phyloP scores from a whole-genome alignment of 2,329 filamentous ascomycete species.

The Arthrobotrys iridis region DNA sequence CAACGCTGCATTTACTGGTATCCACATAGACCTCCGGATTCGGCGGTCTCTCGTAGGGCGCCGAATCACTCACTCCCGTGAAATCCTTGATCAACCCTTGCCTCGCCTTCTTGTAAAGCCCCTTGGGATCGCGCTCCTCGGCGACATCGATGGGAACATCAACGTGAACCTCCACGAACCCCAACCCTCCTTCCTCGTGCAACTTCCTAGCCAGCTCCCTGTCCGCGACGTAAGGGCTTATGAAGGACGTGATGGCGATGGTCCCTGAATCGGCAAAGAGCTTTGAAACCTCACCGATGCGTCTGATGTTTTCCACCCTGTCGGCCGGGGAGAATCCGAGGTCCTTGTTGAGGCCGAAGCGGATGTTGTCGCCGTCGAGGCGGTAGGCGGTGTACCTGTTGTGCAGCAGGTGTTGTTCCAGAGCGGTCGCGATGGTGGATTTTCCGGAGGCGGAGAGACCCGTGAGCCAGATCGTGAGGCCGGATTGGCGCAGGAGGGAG shows the following conservation, averaged over 20 bases:
- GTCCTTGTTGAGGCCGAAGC: slow-evolving; percentile 97
- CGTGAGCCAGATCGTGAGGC: slow-evolving; percentile 97
- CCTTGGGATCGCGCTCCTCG: slow-evolving; percentile 96
- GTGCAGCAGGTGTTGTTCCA: slow-evolving; percentile 96
- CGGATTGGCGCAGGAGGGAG: slow-evolving; percentile 79
- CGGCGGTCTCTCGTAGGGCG: slow-evolving; percentile 90
- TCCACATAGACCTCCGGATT: slow-evolving; percentile 86
- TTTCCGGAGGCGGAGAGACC: slow-evolving; percentile 96
- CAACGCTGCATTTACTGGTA: slow-evolving; percentile 82
- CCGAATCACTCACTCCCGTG: slow-evolving; percentile 79
- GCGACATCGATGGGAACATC: slow-evolving; percentile 91
- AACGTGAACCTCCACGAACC: slow-evolving; percentile 93
- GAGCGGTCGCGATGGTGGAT: slow-evolving; percentile 93
- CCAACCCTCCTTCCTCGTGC: slow-evolving; percentile 75
- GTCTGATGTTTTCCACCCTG: slow-evolving; percentile 96
- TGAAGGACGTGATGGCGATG: slow-evolving; percentile 93
- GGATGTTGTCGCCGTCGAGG: slow-evolving; percentile 94
- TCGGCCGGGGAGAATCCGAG: slow-evolving; percentile 92
- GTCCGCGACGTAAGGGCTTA: slow-evolving; percentile 91
- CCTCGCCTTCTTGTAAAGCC: slow-evolving; percentile 95
- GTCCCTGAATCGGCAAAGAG: slow-evolving; percentile 91
- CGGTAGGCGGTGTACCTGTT: slow-evolving; percentile 85
- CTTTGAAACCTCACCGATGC: slow-evolving; percentile 91
- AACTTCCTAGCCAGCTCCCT: slow-evolving; percentile 81
- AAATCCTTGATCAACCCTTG: slow-evolving; percentile 96